Evolutionary conservation across 1,284 basidiomycete species (phyloP).

Genomic region (Cutaneotrichosporon spelunceum): DNA sequence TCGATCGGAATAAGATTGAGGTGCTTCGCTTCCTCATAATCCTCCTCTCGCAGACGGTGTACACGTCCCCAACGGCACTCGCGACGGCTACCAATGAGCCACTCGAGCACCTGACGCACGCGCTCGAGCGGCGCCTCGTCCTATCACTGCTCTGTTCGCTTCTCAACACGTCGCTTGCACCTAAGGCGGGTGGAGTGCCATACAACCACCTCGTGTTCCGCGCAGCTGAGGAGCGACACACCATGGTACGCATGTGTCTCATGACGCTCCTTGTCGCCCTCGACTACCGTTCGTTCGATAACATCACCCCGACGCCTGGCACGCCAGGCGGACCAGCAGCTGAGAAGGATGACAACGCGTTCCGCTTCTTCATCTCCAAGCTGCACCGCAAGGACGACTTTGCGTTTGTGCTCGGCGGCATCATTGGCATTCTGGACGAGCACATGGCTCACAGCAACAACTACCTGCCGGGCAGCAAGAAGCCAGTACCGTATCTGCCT

Average conservation of each 20-base stretch:
- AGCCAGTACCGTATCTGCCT: conserved; percentile 71
- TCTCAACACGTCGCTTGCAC: conserved; percentile 76
- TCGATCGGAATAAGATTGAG: conserved; percentile 78
- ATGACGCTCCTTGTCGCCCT: conserved; percentile 72
- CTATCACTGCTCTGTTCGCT: conserved; percentile 85
- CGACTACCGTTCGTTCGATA: conserved; percentile 67
- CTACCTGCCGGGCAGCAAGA: conserved; percentile 74
- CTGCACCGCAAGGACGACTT: conserved; percentile 88
- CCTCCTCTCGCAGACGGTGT: conserved; percentile 81
- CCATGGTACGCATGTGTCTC: conserved; percentile 66
- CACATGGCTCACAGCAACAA: conserved; percentile 70
- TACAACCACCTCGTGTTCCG: conserved; percentile 89
- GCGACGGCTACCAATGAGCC: conserved; percentile 69
- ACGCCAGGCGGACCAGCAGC: conserved; percentile 17
- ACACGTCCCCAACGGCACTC: conserved; percentile 66
- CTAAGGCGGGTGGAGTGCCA: conserved; percentile 62
- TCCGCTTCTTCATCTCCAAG: conserved; percentile 84
- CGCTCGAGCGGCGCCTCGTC: conserved; percentile 71
- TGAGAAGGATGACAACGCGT: conserved; percentile 69
- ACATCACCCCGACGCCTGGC: conserved; percentile 1
- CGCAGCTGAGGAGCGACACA: conserved; percentile 67
- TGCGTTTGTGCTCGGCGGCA: conserved; percentile 71
- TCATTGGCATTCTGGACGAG: conserved; percentile 67
- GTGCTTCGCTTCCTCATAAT: conserved; percentile 79
- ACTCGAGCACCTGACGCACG: conserved; percentile 71